Conservation (phyloP, 805 yeast genomes). For the Tetrapisispora nanseiensis region DNA sequence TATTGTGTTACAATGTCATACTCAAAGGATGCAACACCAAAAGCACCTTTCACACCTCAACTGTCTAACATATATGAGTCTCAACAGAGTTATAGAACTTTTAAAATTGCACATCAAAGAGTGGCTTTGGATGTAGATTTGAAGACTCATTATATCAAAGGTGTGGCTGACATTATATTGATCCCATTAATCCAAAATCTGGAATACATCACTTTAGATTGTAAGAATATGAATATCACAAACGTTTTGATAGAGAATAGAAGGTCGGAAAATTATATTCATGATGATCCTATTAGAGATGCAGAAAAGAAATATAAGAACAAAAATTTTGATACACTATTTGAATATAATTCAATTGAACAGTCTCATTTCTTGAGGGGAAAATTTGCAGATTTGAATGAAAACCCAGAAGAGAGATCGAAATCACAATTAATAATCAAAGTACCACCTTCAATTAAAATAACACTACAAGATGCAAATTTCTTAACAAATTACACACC, state of each 20-base stretch:
- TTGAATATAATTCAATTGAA: constrained; percentile 22
- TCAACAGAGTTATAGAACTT: constrained; percentile 21
- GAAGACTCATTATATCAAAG: constrained; percentile 45
- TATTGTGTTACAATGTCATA: constrained; percentile 24
- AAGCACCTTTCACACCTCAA: constrained; percentile 9
- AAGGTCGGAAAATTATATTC: constrained; percentile 29
- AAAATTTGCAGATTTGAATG: constrained; percentile 24
- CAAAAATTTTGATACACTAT: constrained; percentile 10
- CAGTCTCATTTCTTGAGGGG: constrained; percentile 27
- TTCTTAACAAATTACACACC: constrained; percentile 32
- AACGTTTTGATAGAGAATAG: constrained; percentile 57
- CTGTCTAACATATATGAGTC: constrained; percentile 5
- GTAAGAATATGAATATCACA: constrained; percentile 60
- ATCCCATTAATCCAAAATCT: constrained; percentile 56
- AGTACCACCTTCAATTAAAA: constrained; percentile 35
- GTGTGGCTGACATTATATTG: constrained; percentile 75
- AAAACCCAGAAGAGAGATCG: constrained; percentile 21
- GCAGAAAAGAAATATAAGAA: constrained; percentile 11
- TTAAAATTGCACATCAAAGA: constrained; percentile 76
- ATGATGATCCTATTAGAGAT: constrained; percentile 22
- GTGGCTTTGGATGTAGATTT: constrained; percentile 74
- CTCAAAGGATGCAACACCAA: constrained; percentile 22
- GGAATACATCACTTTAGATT: constrained; percentile 59
- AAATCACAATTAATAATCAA: constrained; percentile 25
- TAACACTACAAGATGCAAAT: constrained; percentile 47